These are phyloP conservation scores for Mikania micrantha DNA, from an alignment of 129 eudicot species.

Conservation along the genomic window DNA sequence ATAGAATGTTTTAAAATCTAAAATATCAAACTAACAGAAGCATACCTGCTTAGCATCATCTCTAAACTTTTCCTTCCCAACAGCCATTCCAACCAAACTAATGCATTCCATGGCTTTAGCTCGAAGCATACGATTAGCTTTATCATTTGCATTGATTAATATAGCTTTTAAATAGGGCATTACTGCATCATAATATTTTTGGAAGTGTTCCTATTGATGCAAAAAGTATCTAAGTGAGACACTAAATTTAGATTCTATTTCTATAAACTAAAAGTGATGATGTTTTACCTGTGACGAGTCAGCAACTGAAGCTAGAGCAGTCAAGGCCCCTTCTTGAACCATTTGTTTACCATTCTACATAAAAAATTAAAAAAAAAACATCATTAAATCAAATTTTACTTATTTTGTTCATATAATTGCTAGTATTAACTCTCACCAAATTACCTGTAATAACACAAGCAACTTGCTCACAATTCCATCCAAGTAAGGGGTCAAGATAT, in stretches of 20 bases:
- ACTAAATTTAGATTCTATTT: neutral
- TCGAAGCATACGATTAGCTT: slow-evolving; percentile 98
- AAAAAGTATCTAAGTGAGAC: slow-evolving; percentile 14
- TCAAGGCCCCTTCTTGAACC: slow-evolving; percentile 99
- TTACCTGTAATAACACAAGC: slow-evolving; percentile 87
- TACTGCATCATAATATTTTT: slow-evolving; percentile 96
- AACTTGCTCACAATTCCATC: slow-evolving; percentile 93
- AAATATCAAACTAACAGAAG: neutral
- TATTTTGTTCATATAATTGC: neutral
- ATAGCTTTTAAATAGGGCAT: slow-evolving; percentile 98
- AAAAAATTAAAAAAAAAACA: slow-evolving; percentile 7
- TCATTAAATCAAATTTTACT: neutral
- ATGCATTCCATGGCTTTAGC: slow-evolving; percentile 99
- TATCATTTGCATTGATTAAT: slow-evolving; percentile 85
- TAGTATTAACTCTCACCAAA: neutral
- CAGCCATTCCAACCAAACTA: slow-evolving; percentile 99
- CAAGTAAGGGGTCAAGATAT: slow-evolving; percentile 85
- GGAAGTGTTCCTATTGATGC: slow-evolving; percentile 81
- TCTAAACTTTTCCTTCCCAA: slow-evolving; percentile 95
- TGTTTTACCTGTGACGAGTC: slow-evolving; percentile 89
- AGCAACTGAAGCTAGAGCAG: slow-evolving; percentile 98
- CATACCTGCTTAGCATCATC: slow-evolving; percentile 95
- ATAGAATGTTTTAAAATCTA: too few relatives aligned
- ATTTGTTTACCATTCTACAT: slow-evolving; percentile 89
- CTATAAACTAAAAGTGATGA: neutral